Base-by-base conservation (phyloP, 306 rosid genomes). In the apple (Malus domestica) region DNA sequence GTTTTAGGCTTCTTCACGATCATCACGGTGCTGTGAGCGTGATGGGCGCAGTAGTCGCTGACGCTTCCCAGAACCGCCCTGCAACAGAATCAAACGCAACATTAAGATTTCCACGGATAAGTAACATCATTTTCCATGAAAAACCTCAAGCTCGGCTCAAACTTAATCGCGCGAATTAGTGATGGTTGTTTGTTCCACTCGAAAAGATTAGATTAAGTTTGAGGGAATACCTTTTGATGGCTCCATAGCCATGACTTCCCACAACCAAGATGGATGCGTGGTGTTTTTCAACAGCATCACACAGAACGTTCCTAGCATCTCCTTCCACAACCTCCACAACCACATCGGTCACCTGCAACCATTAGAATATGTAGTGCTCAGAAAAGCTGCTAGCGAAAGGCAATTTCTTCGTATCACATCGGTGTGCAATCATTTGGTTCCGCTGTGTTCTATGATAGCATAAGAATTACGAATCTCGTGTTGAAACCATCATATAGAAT, bases 201-300 rank as follows among this genome's bases (percentile, higher is more conserved):
- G 3, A 2, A 20, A 32, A 64, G 44, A 33, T 64, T 30, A 16
- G 57, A 23, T 49, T 6, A 60, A 32, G 59, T 16, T 11, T 1
- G 44, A 15, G 12, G 35, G 18, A 22, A 18, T 29, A 80, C 83
- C 82, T 82, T 63, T 82, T 82, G 16, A 82, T 74, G 40, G 76
- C 85, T 68, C 97, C 96, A 77, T 92, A 90, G 66, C 96, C 92
- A 83, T 92, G 97, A 69, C 96, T 87, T 4, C 97, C 97, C 52
- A 88, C 83, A 20, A 92, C 89, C 84, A 92, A 77, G 40, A 87
- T n/a, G 23, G 96, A 84, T 60, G 97, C 97, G 23, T 84, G 89
- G 83, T 87, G 91, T 64, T 59, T 90, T 46, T 86, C 93, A 68
- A 84, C 96, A 16, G 88, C 88, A 2, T 92, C 90, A 42, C 97